Evolutionary conservation across 2,329 filamentous ascomycete genomes (phyloP).

Genomic region (Reticulascus tulasneorum): DNA sequence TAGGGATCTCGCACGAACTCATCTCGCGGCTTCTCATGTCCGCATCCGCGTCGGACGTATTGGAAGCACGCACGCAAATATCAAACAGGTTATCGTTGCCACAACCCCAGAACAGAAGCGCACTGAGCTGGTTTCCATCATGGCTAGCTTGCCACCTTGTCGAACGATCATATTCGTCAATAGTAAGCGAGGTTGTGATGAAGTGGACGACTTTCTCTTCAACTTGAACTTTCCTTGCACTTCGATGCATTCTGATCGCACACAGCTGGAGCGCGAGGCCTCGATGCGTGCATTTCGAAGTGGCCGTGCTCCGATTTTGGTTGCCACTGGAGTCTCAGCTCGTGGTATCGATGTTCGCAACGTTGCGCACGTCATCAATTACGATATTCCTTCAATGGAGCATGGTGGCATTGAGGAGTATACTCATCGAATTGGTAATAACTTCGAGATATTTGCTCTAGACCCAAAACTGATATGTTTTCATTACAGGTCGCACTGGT

Average conservation of each 20-base stretch:
- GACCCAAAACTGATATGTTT: background rate
- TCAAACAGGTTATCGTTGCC: slow-evolving; percentile 71
- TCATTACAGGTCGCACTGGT: slow-evolving; percentile 71
- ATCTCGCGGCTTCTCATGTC: slow-evolving; percentile 69
- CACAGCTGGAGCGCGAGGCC: slow-evolving; percentile 87
- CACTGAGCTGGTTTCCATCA: slow-evolving; percentile 65
- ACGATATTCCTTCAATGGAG: slow-evolving; percentile 69
- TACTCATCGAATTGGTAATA: slow-evolving; percentile 83
- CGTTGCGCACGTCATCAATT: slow-evolving; percentile 91
- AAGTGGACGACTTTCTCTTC: slow-evolving; percentile 83
- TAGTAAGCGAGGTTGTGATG: slow-evolving; percentile 71
- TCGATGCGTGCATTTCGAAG: slow-evolving; percentile 80
- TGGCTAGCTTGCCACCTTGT: slow-evolving; percentile 65
- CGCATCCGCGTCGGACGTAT: slow-evolving; percentile 84
- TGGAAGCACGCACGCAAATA: slow-evolving; percentile 78
- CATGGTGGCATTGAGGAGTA: slow-evolving; percentile 94
- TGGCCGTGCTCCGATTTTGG: slow-evolving; percentile 71
- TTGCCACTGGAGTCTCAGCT: slow-evolving; percentile 81
- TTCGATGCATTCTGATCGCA: slow-evolving; percentile 83
- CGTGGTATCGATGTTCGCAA: slow-evolving; percentile 87
- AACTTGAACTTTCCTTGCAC: slow-evolving; percentile 76
- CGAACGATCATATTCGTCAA: slow-evolving; percentile 92
- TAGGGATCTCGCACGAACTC: slow-evolving; percentile 71
- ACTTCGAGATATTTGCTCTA: no score
- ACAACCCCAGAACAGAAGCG: slow-evolving; percentile 66